These are phyloP conservation scores for Chamaecrista fasciculata DNA, from an alignment of 306 rosid species.

Conservation along the genomic window DNA sequence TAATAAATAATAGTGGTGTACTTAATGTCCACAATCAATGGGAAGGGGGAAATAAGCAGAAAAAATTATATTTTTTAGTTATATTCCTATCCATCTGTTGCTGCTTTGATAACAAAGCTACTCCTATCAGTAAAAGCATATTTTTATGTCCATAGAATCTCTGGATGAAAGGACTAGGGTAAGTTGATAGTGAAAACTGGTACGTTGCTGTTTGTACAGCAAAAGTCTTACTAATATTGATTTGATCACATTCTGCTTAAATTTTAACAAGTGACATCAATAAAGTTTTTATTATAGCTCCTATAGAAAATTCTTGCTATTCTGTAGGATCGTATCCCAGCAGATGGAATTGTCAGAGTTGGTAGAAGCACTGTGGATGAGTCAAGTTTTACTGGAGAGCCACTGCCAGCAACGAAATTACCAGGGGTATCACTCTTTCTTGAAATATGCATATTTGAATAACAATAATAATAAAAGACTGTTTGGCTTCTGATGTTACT, in stretches of 20 bases:
- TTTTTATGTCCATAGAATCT: background rate
- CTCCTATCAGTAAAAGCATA: background rate
- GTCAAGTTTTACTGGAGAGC: conserved; percentile 97
- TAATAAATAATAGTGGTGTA: background rate
- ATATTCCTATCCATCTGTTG: background rate
- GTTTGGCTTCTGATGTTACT: conserved; percentile 15
- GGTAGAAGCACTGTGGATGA: conserved; percentile 96
- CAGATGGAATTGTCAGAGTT: conserved; percentile 88
- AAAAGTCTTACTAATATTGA: conserved; percentile 23
- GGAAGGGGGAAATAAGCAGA: background rate
- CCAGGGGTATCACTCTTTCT: conserved; percentile 74
- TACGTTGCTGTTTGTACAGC: conserved; percentile 24
- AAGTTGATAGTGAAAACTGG: background rate
- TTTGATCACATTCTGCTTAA: conserved; percentile 24
- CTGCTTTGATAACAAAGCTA: conserved; percentile 6
- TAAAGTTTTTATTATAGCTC: conserved; percentile 20
- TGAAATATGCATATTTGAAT: conserved; percentile 16
- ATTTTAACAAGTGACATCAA: conserved; percentile 5
- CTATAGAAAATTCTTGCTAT: conserved; percentile 11
- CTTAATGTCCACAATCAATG: conserved; percentile 15
- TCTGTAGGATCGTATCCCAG: conserved; percentile 84
- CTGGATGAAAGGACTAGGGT: background rate
- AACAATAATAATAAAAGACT: too few relatives aligned
- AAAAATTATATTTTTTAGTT: background rate
- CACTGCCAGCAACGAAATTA: conserved; percentile 85